phyloP scores from a whole-genome alignment of 306 rosid species.

The Dalbergia cultrata region DNA sequence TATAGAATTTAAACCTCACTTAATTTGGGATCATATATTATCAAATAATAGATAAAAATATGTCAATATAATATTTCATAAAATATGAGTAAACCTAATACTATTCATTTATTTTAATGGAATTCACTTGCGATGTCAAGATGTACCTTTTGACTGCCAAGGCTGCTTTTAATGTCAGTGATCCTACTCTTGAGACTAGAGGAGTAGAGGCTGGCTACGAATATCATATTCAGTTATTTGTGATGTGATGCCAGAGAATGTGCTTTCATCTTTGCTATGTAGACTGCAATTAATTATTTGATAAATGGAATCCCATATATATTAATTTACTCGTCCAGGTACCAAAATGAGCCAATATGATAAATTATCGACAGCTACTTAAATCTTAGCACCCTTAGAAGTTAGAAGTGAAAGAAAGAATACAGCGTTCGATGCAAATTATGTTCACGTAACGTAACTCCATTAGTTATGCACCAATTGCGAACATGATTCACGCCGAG shows the following conservation, averaged over 20 bases:
- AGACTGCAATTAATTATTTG: background rate
- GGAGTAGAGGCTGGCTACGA: background rate
- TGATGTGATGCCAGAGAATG: background rate
- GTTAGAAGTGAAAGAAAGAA: too few species aligned
- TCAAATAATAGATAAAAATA: too few species aligned
- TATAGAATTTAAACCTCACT: too few species aligned
- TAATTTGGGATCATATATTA: too few species aligned
- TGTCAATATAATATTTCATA: too few species aligned
- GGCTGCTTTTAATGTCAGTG: conserved; percentile 5
- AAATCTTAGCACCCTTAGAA: too few species aligned
- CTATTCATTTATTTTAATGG: too few species aligned
- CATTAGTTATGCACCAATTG: background rate
- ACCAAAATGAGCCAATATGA: background rate
- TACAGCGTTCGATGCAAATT: too few species aligned
- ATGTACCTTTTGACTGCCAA: conserved; percentile 25
- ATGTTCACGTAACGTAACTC: too few species aligned
- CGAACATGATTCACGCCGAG: conserved; percentile 23
- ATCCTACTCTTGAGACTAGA: background rate
- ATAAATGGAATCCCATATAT: background rate
- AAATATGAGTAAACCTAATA: too few species aligned
- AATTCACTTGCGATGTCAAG: conserved; percentile 15
- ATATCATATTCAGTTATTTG: conserved; percentile 7
- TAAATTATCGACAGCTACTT: background rate
- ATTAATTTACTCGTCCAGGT: background rate
- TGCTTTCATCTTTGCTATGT: background rate